Evolutionary conservation across 2,329 filamentous ascomycete species (phyloP), one percentile per base, ranked within the genome.

Genomic region (Beauveria asiatica): DNA sequence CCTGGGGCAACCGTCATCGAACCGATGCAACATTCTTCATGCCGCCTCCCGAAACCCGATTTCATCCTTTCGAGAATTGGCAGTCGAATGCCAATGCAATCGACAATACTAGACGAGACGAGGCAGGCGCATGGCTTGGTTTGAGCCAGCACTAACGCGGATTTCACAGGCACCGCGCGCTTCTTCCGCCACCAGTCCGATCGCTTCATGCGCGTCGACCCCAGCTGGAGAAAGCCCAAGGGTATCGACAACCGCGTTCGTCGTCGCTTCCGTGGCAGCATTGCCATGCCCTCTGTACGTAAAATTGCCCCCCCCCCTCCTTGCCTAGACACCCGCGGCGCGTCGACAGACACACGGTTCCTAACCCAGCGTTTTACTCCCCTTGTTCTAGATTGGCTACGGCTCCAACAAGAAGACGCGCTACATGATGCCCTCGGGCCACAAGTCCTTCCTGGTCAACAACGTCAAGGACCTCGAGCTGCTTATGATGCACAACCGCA

Each of bases 391-490:
- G 94, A 99, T 99, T 78, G 94, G 94, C 75, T 99, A 92, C 78
- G 92, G 94, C 72, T 94, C 90, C 82, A 97, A 97, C 90, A 96
- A 91, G 87, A 97, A 97, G 87, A 99, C 94, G 76, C 88, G 90
- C 75, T 93, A 95, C 86, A 88, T 97, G 88, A 96, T 92, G 85
- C 94, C 94, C 77, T 96, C 92, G 73, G 94, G 94, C 82, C 93
- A 97, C 89, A 97, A 97, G 88, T 90, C 93, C 69, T 99, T 99
- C 89, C 87, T 97, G 76, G 94, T 99, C 82, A 91, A 88, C 88
- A 99, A 99, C 86, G 79, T 85, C 79, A 85, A 88, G 77, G 94
- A 99, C 72, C 88, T 99, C 74, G 93, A 99, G 80, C 89, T 99
- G 66, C 88, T 99, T 74, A 85, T 99, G 73, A 99, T 99, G 94